A percentile compares a stretch with the other conserved stretches of the same genome.
Evolutionary conservation across 192 early-diverging fungal species (phyloP).

Genomic region (Phlyctochytrium planicorne): DNA sequence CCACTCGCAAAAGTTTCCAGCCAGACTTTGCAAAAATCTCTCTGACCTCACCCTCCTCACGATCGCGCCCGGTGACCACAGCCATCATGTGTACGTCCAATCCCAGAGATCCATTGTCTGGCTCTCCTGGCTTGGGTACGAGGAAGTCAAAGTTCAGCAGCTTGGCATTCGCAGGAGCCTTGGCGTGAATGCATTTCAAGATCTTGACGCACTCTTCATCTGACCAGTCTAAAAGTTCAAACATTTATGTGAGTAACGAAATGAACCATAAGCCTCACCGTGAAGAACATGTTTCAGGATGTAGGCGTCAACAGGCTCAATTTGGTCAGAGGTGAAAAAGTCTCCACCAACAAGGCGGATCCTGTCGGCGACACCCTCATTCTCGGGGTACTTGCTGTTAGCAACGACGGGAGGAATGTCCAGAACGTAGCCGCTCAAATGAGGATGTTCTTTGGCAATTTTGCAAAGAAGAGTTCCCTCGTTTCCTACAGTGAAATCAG

Average conservation of each 20-base stretch:
- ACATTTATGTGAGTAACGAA: not conserved
- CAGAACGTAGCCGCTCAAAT: not conserved
- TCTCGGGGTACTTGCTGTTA: not conserved
- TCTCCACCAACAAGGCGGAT: not conserved
- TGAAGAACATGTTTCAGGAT: slow-evolving; percentile 2
- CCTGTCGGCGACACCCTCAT: not conserved
- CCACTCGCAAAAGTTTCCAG: not conserved
- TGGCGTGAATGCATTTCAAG: not conserved
- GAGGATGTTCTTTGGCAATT: not conserved
- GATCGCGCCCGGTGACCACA: not conserved
- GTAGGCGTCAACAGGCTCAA: slow-evolving; percentile 3
- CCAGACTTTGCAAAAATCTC: not conserved
- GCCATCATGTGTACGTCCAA: slow-evolving; percentile 9
- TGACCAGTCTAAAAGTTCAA: not conserved
- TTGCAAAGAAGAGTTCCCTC: not conserved
- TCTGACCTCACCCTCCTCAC: not conserved
- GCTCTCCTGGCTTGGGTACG: not conserved
- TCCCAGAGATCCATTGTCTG: not conserved
- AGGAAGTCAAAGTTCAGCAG: slow-evolving; percentile 9
- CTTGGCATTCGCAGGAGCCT: not conserved
- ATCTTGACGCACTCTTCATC: not conserved
- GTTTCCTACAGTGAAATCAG: no score
- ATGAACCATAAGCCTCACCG: not conserved
- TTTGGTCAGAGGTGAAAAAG: not conserved
- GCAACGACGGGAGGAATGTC: slow-evolving; percentile 1